Evolutionary conservation across 306 rosid species (phyloP).

Genomic region (Prunus campanulata): DNA sequence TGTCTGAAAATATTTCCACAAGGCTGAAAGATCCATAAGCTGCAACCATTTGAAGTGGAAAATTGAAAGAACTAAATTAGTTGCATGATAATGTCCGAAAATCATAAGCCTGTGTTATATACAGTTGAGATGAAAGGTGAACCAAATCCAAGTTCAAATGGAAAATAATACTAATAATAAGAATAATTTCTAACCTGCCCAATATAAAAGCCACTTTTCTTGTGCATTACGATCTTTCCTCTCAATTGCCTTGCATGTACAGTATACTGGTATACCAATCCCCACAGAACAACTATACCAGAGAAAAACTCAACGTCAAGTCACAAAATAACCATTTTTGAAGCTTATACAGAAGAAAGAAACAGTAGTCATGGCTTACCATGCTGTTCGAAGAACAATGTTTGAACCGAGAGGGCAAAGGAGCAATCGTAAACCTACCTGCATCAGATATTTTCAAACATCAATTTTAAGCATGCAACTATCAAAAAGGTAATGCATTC

Average conservation of each 20-base stretch:
- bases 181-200: constrained; percentile 66
- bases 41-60: constrained; percentile 25
- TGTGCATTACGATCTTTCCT: constrained; percentile 64
- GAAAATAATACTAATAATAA: not conserved
- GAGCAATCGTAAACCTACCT: constrained; percentile 85
- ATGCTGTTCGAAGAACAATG: constrained; percentile 78
- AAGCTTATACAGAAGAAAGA: not conserved
- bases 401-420: constrained; percentile 80
- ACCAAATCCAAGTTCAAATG: not conserved
- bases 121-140: not conserved
- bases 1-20: constrained; percentile 75
- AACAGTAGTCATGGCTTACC: constrained; percentile 36
- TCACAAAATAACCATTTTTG: not conserved
- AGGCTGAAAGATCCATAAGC: constrained; percentile 94
- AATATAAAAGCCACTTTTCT: constrained; percentile 76
- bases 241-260: constrained; percentile 88
- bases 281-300: constrained; percentile 80
- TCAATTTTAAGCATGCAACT: constrained; percentile 4
- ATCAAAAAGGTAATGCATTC: not conserved
- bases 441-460: constrained; percentile 23
- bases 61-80: constrained; percentile 9
- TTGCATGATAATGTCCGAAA: constrained; percentile 1
- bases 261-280: constrained; percentile 80
- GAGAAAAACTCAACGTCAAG: not conserved
- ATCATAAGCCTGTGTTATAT: not conserved